Percentiles rank a stretch among this genome's conserved stretches.
These are phyloP conservation scores for Jackrogersella multiformis DNA, from an alignment of 495 filamentous ascomycete genomes.

Conservation along the genomic window DNA sequence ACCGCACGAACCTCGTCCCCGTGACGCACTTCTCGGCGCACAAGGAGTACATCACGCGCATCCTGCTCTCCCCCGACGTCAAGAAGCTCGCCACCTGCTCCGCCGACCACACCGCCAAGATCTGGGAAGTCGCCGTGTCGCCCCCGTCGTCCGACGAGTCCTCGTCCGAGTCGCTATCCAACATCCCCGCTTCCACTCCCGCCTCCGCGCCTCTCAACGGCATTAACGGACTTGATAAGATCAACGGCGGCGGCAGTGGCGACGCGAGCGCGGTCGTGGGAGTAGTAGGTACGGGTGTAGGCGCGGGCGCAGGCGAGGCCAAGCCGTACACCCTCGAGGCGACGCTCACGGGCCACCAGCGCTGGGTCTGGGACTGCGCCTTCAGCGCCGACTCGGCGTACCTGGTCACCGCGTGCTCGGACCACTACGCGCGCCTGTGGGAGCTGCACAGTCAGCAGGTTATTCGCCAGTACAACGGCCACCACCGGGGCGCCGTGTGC, in stretches of 20 bases:
- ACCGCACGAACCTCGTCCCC: constrained; percentile 87
- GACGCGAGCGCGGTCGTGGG: neutral
- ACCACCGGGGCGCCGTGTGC: constrained; percentile 94
- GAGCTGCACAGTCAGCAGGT: constrained; percentile 85
- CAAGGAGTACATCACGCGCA: constrained; percentile 91
- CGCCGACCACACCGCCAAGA: constrained; percentile 96
- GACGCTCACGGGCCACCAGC: constrained; percentile 90
- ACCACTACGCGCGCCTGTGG: constrained; percentile 98
- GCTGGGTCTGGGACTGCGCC: constrained; percentile 99
- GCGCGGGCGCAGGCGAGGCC: constrained; percentile 36
- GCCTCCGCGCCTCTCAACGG: constrained; percentile 12
- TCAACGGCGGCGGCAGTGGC: constrained; percentile 15
- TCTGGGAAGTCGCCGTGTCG: constrained; percentile 83
- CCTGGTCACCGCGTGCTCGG: constrained; percentile 95
- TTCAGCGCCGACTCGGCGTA: constrained; percentile 98
- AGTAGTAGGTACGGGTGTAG: neutral
- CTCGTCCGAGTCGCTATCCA: constrained; percentile 30
- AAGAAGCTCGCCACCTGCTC: constrained; percentile 97
- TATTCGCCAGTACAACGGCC: constrained; percentile 97
- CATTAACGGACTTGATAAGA: constrained; percentile 25
- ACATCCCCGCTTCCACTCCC: neutral
- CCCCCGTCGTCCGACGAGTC: constrained; percentile 57
- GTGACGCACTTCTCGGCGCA: constrained; percentile 94
- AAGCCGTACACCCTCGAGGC: constrained; percentile 82
- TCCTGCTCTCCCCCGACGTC: constrained; percentile 95